Percentiles rank a stretch among this genome's conserved stretches.
phyloP scores from a whole-genome alignment of 1,284 basidiomycete genomes.

The Pulveroboletus sp. region DNA sequence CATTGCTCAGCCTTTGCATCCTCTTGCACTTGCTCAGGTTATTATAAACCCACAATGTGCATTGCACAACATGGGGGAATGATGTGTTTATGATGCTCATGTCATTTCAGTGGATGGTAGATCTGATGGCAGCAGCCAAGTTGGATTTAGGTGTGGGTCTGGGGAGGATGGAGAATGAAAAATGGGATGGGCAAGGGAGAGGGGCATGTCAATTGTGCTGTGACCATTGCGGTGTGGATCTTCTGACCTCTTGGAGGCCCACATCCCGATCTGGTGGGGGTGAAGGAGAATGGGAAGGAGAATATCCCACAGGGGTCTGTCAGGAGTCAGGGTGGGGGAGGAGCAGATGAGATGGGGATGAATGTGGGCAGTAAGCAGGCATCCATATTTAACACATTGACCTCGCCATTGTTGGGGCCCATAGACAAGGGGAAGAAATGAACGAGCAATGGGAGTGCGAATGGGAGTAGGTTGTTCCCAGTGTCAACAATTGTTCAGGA shows the following conservation, averaged over 20 bases:
- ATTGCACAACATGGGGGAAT: constrained; percentile 68
- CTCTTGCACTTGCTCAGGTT: constrained; percentile 50
- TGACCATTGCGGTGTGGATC: constrained; percentile 15
- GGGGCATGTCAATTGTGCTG: constrained; percentile 6
- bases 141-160: neutral
- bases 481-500: neutral
- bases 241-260: constrained; percentile 12
- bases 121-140: constrained; percentile 35
- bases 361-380: constrained; percentile 1
- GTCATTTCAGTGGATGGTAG: constrained; percentile 59
- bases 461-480: constrained; percentile 5
- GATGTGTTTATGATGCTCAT: constrained; percentile 64
- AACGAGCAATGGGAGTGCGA: neutral
- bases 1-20: constrained; percentile 52
- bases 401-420: constrained; percentile 7
- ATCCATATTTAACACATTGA: constrained; percentile 20
- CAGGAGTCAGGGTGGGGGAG: neutral
- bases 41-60: constrained; percentile 39
- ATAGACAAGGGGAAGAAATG: constrained; percentile 3
- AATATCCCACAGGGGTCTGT: neutral
- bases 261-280: neutral
- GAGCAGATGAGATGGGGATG: constrained; percentile 25
- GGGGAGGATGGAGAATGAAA: neutral
- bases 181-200: neutral
- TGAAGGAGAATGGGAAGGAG: neutral